Evolutionary conservation across 108 stramenopile genomes (phyloP), one percentile per base, ranked within the genome.

Genomic region (Pseudonitzschia multiseries): DNA sequence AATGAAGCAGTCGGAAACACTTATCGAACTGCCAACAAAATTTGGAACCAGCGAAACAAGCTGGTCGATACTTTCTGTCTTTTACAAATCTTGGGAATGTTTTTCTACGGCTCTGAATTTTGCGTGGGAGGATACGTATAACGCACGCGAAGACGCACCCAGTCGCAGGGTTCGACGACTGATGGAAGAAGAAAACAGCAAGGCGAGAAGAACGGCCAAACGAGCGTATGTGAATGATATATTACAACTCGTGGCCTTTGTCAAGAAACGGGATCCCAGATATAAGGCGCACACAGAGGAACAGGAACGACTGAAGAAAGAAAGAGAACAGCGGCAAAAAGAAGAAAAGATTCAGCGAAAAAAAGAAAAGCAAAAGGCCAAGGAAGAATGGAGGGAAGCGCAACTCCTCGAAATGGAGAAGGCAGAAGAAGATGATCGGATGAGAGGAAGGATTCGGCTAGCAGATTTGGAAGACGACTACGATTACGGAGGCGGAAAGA

Each of bases 141-240:
- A 96, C 70, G 57, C 77, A n/a, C 70, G 74, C 20, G 87, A 89
- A 31, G 85, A 86, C 70, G 92, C 90, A 13, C 82, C 83, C 17
- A 89, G 80, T 81, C 86, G 95, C 29, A 57, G 90, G 21, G 77
- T 96, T 21, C 83, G 92, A 29, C 78, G 95, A 53, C 56, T 82
- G 21, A 96, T 96, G 88, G 92, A 96, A 51, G 92, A 93, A 36
- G 95, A 92, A 51, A 96, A 96, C 72, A 73, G 74, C 72, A 96
- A 93, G 70, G 87, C 87, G 17, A 77, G 95, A 28, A 79, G 80
- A 69, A 65, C 72, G 8, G 95, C 91, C 21, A 87, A 84, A 72
- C 85, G 79, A 56, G 84, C 79, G 65, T 84, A 89, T 26, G 82
- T 89, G 29, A 88, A 92, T 40, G 91, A 93, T 44, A 78, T 96